Percentiles rank a stretch among this genome's conserved stretches.
Conservation (phyloP, 441 rosid species). For the Erodium texanum region DNA sequence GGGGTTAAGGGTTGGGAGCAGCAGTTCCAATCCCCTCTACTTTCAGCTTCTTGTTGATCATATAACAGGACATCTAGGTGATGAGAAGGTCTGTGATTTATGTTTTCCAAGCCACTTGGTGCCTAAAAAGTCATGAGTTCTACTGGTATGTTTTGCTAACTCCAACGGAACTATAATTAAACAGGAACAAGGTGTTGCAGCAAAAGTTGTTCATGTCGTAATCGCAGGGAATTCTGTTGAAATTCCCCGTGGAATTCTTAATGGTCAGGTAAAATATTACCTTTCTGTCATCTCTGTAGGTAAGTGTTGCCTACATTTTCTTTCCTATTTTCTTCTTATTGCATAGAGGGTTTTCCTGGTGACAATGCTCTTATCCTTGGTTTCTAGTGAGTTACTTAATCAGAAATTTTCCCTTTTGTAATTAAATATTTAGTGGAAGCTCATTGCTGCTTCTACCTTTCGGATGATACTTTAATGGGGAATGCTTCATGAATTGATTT, state of each 20-base stretch:
- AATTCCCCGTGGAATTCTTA: constrained; percentile 56
- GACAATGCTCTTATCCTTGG: constrained; percentile 3
- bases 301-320: background rate
- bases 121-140: constrained; percentile 2
- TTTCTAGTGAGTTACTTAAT: background rate
- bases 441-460: background rate
- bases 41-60: constrained; percentile 95
- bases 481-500: background rate
- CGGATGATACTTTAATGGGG: background rate
- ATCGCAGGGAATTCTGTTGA: constrained; percentile 92
- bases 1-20: constrained; percentile 68
- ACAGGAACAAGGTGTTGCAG: constrained; percentile 73
- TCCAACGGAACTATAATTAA: constrained; percentile 16
- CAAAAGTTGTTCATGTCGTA: constrained; percentile 73
- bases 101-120: constrained; percentile 11
- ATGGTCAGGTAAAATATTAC: constrained; percentile 50
- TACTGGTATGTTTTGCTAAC: constrained; percentile 17
- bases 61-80: constrained; percentile 83
- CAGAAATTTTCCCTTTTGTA: background rate
- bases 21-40: constrained; percentile 62
- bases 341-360: background rate
- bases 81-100: constrained; percentile 51
- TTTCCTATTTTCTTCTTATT: constrained; percentile 3
- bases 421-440: background rate
- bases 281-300: constrained; percentile 10